Base-by-base conservation (phyloP, 2,329 filamentous ascomycete species). In the Nigrograna mackinnonii region DNA sequence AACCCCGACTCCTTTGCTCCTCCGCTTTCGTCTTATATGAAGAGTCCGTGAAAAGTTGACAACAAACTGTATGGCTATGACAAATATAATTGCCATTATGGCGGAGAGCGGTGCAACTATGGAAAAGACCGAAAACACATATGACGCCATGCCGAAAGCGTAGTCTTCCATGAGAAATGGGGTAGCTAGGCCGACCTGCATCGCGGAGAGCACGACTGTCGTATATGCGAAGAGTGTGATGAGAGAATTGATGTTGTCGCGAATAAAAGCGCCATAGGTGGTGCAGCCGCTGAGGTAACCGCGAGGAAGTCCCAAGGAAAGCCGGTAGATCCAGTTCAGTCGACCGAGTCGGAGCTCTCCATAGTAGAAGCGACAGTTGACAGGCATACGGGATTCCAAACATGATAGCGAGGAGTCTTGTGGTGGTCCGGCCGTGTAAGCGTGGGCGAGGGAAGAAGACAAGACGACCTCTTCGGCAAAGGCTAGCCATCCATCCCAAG, bases 341-440 rank as follows among this genome's bases (percentile, higher is more conserved):
- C 59, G 50, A 6, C 55, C 55, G 7, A 60, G 43, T 12, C 54
- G 48, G 17, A 58, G 44, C 39, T 61, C 57, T 1, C 57, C 57
- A 39, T 59, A 60, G 28, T 50, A 43, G 40, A 57, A 60, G 4
- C 55, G 64, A 19, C 41, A 28, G 40, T 62, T 57, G 9, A 63
- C 43, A 6, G 50, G 36, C 4, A 42, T 22, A 14, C 40, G 41
- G 11, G 26, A 13, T 22, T 41, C 32, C 1, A 44, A 16, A 4
- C 37, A 43, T 6, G 46, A 47, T 17, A 24, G 4, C 2, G 37
- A 21, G 30, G 39, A 18, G 9, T 11, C 18, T 12, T 12, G 18
- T 11, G 31, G 2, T 21, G 20, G 34, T 7, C 18, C 21, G 16
- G 31, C 12, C 2, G 18, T 13, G 34, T 17, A 21, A 7, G 22